These are phyloP conservation scores for Ophiostoma quercus DNA, from an alignment of 2,329 filamentous ascomycete genomes.

Conservation along the genomic window DNA sequence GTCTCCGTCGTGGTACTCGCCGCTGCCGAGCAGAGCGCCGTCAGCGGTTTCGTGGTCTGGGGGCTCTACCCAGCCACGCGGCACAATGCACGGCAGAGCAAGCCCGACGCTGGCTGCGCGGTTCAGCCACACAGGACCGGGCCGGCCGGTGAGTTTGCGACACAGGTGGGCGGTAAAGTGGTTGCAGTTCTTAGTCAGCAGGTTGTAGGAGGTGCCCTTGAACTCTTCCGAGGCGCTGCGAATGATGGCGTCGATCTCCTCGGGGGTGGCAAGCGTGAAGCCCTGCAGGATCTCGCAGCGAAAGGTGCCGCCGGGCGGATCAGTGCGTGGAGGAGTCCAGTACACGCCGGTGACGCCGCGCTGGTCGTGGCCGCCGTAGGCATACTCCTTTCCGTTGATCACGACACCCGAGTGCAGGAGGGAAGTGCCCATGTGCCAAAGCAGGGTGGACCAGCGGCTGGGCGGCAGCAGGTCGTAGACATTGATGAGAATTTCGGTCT, in stretches of 20 bases:
- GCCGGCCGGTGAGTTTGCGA: slow-evolving; percentile 62
- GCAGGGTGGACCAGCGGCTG: slow-evolving; percentile 65
- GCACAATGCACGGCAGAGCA: slow-evolving; percentile 75
- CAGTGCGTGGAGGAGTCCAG: slow-evolving; percentile 67
- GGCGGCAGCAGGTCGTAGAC: slow-evolving; percentile 76
- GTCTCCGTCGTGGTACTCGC: slow-evolving; percentile 47
- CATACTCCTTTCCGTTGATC: slow-evolving; percentile 74
- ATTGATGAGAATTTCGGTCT: slow-evolving; percentile 69
- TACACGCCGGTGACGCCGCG: slow-evolving; percentile 71
- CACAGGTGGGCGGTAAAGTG: slow-evolving; percentile 79
- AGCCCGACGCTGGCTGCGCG: slow-evolving; percentile 78
- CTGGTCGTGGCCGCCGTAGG: slow-evolving; percentile 75
- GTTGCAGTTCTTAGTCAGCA: slow-evolving; percentile 81
- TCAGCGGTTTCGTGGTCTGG: slow-evolving; percentile 70
- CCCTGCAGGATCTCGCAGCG: slow-evolving; percentile 70
- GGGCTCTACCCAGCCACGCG: slow-evolving; percentile 73
- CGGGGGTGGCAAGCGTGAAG: slow-evolving; percentile 63
- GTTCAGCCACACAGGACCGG: slow-evolving; percentile 72
- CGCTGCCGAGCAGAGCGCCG: slow-evolving; percentile 57
- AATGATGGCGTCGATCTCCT: slow-evolving; percentile 67
- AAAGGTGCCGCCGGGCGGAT: slow-evolving; percentile 74
- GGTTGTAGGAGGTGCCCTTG: slow-evolving; percentile 70
- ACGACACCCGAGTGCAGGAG: slow-evolving; percentile 80
- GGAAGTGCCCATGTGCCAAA: slow-evolving; percentile 73
- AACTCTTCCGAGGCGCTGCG: slow-evolving; percentile 66